Percentiles rank a stretch among this genome's conserved stretches.
phyloP scores from a whole-genome alignment of 495 filamentous ascomycete genomes.

The Penicillium fimorum region DNA sequence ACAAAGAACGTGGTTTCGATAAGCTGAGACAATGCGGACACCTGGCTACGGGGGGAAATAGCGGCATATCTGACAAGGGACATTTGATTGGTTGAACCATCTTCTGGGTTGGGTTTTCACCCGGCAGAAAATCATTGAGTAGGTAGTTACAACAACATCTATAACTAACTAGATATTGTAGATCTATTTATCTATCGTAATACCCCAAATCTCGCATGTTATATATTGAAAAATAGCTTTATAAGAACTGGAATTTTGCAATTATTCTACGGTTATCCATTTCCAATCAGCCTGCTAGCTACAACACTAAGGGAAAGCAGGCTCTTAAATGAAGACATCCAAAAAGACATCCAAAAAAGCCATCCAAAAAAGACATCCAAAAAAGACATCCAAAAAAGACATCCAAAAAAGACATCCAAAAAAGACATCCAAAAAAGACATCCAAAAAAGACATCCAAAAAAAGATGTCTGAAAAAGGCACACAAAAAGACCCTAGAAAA shows the following conservation, averaged over 20 bases:
- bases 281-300: neutral
- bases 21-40: constrained; percentile 3
- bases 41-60: neutral
- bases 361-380: no score
- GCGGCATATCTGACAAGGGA: neutral
- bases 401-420: neutral
- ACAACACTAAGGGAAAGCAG: neutral
- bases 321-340: no score
- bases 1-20: constrained; percentile 6
- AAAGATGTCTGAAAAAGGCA: no score
- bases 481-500: no score
- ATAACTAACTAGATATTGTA: neutral
- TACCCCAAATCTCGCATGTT: neutral
- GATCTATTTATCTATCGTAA: neutral
- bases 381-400: neutral
- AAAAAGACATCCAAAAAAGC: no score
- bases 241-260: neutral
- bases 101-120: neutral
- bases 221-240: neutral
- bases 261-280: neutral
- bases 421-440: neutral
- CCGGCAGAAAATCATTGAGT: neutral
- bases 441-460: no score
- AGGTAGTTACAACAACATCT: neutral
- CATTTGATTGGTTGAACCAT: neutral